phyloP scores from a whole-genome alignment of 805 yeast genomes.

The Candida maesae region DNA sequence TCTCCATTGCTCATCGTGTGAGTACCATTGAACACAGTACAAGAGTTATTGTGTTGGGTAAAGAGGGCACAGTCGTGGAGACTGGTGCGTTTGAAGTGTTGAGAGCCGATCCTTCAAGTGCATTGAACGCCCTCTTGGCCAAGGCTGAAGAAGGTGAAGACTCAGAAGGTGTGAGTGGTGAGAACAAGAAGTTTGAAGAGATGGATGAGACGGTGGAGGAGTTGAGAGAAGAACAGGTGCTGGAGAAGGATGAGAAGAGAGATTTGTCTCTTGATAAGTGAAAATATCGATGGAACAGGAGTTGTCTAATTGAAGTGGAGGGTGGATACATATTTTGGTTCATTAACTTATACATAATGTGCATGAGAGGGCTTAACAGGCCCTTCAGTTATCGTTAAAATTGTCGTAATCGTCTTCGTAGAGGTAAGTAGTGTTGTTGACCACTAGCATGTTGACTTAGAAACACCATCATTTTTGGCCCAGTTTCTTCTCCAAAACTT shows the following conservation, averaged over 20 bases:
- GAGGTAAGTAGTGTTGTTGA: no score
- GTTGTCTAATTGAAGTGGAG: no score
- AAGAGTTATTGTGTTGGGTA: constrained; percentile 72
- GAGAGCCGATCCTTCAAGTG: constrained; percentile 35
- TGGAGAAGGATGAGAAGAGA: constrained; percentile 3
- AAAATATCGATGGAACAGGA: background rate
- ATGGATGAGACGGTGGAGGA: constrained; percentile 2
- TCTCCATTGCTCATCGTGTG: constrained; percentile 88
- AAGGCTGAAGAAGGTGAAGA: constrained; percentile 25
- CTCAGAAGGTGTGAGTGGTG: constrained; percentile 13
- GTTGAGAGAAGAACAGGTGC: background rate
- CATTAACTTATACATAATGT: background rate
- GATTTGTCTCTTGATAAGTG: constrained; percentile 17
- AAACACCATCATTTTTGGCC: background rate
- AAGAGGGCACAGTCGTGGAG: constrained; percentile 72
- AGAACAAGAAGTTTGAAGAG: constrained; percentile 1
- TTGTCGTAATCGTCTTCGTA: no score
- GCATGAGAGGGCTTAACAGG: no score
- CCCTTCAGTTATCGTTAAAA: no score
- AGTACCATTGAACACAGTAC: constrained; percentile 84
- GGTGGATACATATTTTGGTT: no score
- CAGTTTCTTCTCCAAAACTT: constrained; percentile 1
- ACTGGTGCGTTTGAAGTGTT: constrained; percentile 58
- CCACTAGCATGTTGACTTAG: no score
- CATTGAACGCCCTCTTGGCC: constrained; percentile 33